Evolutionary conservation across 495 filamentous ascomycete species (phyloP), one percentile per base, ranked within the genome.

Genomic region (Elaphomyces granulatus): DNA sequence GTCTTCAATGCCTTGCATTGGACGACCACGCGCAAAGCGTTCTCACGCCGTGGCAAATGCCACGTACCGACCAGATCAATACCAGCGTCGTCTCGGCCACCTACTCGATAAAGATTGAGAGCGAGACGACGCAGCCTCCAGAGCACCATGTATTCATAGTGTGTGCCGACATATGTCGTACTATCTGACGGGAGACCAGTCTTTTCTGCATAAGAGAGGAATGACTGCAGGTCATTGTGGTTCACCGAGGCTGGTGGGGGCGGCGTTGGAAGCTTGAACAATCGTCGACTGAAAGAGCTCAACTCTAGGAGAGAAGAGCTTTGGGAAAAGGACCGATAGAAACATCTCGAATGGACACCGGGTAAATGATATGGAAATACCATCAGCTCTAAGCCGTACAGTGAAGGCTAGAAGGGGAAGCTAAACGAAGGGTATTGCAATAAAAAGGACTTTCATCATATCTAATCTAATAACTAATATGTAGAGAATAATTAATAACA

Each of bases 31-130:
- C 69, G 71, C 3, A 90, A 42, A 37, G 52, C 48, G 33, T 43
- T 51, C 3, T 64, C 59, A 16, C 46, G 49, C 32, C 46, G 41
- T 8, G 78, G 76, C 4, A 85, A 56, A 9, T 65, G 58, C 88
- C 88, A 96, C 14, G 74, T 74, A 16, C 87, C 87, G 2, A 85
- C 60, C 0, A 95, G 71, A 55, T 96, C 88, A 51, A 93, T 82
- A 21, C 88, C 88, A 36, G 60, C 64, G 59, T 96, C 87, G 12
- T 72, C 72, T 19, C 63, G 64, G 28, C 82, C 80, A 46, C 90
- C 90, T 12, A 80, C 71, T 33, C 84, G 80, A 34, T 66, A 62
- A 3, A 95, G 71, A 20, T 52, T 49, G 61, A 96, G 81, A 30
- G 71, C 74, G 31, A 78, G 69, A 4, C 53, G 57, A 7, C 66